These are phyloP conservation scores for Elaeagnus macrophylla DNA, from an alignment of 306 rosid species.

Conservation along the genomic window DNA sequence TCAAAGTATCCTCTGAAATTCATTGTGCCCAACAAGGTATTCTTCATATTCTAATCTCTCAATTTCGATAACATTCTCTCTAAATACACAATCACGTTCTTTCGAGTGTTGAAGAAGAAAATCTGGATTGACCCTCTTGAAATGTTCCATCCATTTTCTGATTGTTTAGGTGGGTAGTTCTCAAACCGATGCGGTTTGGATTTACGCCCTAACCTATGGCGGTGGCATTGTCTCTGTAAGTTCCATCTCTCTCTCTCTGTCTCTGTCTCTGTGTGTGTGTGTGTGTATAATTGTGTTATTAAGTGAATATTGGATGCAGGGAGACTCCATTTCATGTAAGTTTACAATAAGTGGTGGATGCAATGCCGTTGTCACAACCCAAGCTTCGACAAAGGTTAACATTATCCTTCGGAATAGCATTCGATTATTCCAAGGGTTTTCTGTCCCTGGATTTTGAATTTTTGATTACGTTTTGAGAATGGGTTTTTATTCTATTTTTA, in stretches of 20 bases:
- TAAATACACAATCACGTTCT: background rate
- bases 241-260: background rate
- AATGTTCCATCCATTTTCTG: conserved; percentile 3
- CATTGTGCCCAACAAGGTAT: conserved; percentile 73
- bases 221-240: conserved; percentile 93
- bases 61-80: background rate
- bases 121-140: conserved; percentile 12
- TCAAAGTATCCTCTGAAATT: conserved; percentile 84
- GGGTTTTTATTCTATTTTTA: conserved; percentile 17
- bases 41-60: background rate
- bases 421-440: background rate
- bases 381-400: conserved; percentile 82
- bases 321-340: conserved; percentile 62
- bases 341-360: conserved; percentile 48
- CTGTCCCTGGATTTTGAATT: background rate
- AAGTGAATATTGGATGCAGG: conserved; percentile 33
- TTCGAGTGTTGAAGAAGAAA: conserved; percentile 7
- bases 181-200: conserved; percentile 69
- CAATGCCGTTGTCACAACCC: conserved; percentile 73
- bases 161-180: conserved; percentile 69
- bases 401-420: background rate
- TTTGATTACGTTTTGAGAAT: background rate
- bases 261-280: background rate
- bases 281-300: background rate
- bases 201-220: conserved; percentile 73